Evolutionary conservation across 2,329 filamentous ascomycete species (phyloP), one percentile per base, ranked within the genome.

Genomic region (Fusarium albosuccineum): DNA sequence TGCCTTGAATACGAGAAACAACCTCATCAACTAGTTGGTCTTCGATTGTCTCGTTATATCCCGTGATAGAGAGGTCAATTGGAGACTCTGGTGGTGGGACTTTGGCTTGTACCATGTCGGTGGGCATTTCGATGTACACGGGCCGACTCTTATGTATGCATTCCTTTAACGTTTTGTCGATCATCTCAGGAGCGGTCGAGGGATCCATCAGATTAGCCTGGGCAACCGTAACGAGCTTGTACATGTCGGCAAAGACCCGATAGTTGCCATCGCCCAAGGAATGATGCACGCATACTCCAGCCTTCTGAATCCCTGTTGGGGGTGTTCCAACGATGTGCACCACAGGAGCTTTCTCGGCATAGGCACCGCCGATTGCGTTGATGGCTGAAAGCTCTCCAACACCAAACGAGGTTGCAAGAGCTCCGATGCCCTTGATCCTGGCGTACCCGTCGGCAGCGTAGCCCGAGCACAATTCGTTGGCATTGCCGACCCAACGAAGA

Each of bases 361-460:
- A 88, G 5, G 86, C 84, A 2, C 87, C 87, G 2, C 85, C 86
- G 64, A 88, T 82, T 30, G 84, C 86, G 70, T 89, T 88, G 70
- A 88, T 80, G 4, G 86, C 85, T 4, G 85, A 87, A 9, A 83
- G 76, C 61, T 85, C 83, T 9, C 87, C 87, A 2, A 89, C 87
- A 9, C 87, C 87, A 67, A 87, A 88, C 0, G 87, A 88, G 1
- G 87, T 89, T 27, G 89, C 78, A 8, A 88, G 72, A 27, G 79
- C 81, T 10, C 77, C 75, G 3, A 84, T 75, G 4, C 83, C 83
- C 62, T 86, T 86, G 60, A 86, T 80, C 13, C 86, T 77, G 4
- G 83, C 82, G 66, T 89, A 89, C 2, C 85, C 86, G 66, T 89
- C 87, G 4, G 85, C 85, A 0, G 85, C 84, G 62, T 87, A 88